phyloP scores from a whole-genome alignment of 2,329 filamentous ascomycete species.

The Ramichloridium luteum region DNA sequence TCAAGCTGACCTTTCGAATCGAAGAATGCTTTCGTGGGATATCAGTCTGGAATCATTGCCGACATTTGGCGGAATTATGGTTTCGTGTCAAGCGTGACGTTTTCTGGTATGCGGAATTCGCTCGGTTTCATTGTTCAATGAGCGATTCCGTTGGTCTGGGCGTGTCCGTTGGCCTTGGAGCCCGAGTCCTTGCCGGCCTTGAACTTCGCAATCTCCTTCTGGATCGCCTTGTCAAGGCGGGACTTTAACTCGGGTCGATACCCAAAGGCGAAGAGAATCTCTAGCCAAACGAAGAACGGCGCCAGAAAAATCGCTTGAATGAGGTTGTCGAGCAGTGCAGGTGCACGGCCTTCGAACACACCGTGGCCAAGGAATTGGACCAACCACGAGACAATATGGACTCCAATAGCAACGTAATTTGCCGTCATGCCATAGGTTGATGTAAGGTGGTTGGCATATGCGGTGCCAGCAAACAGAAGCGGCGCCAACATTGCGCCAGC shows the following conservation, averaged over 20 bases:
- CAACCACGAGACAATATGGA: conserved; percentile 70
- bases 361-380: conserved; percentile 88
- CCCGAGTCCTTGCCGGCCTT: conserved; percentile 43
- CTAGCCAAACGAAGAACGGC: conserved; percentile 94
- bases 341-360: conserved; percentile 74
- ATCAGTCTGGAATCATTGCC: too few relatives aligned
- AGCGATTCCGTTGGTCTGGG: conserved; percentile 15
- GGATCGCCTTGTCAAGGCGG: conserved; percentile 64
- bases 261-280: conserved; percentile 78
- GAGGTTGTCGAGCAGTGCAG: conserved; percentile 80
- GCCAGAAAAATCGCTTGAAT: conserved; percentile 86
- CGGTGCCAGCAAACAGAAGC: conserved; percentile 63
- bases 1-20: too few relatives aligned
- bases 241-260: conserved; percentile 80
- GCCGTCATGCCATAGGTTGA: conserved; percentile 47
- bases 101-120: too few relatives aligned
- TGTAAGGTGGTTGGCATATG: conserved; percentile 62
- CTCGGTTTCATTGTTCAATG: too few relatives aligned
- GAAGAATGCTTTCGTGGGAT: too few relatives aligned
- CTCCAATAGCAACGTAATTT: conserved; percentile 53
- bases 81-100: too few relatives aligned
- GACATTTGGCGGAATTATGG: too few relatives aligned
- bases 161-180: conserved; percentile 10
- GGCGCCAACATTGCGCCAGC: conserved; percentile 68
- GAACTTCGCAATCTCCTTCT: conserved; percentile 66